Evolutionary conservation across 2,329 filamentous ascomycete genomes (phyloP), one percentile per base, ranked within the genome.

Genomic region (Trichoderma sp.): DNA sequence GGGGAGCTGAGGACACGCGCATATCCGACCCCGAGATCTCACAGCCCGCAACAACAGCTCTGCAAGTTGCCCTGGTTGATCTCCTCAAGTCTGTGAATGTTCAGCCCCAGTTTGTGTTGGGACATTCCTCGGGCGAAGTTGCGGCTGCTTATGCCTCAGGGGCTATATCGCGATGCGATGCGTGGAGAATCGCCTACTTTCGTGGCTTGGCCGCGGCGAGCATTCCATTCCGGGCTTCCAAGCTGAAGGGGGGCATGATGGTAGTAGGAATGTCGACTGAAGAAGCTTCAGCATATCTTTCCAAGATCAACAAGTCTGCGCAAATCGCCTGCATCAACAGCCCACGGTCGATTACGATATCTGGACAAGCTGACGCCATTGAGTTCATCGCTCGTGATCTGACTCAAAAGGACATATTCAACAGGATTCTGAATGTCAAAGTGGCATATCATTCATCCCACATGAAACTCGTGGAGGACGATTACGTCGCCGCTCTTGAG

Each of bases 51-150:
- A 80, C 75, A 10, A 81, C 79, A 1, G 77, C 76, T 2, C 64
- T 81, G 14, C 79, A 81, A 45, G 68, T 81, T 28, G 79, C 79
- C 3, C 71, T 80, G 1, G 74, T 81, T 1, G 78, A 81, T 43
- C 71, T 81, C 5, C 68, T 81, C 5, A 59, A 63, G 9, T 73
- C 74, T 3, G 73, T 78, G 15, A 71, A 69, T 10, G 69, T 81
- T 39, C 57, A 51, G 1, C 77, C 79, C 2, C 67, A 65, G 6
- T 69, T 73, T 19, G 77, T 80, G 3, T 71, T 81, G 7, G 80
- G 80, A 0, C 80, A 82, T 67, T 82, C 80, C 0, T 82, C 80
- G 0, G 80, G 80, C 2, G 80, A 82, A 62, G 78, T 82, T 39
- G 80, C 79, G 0, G 80, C 80, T 7, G 79, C 80, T 0, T 80